Conservation (phyloP, 345 rosid genomes). For the Pistacia vera region DNA sequence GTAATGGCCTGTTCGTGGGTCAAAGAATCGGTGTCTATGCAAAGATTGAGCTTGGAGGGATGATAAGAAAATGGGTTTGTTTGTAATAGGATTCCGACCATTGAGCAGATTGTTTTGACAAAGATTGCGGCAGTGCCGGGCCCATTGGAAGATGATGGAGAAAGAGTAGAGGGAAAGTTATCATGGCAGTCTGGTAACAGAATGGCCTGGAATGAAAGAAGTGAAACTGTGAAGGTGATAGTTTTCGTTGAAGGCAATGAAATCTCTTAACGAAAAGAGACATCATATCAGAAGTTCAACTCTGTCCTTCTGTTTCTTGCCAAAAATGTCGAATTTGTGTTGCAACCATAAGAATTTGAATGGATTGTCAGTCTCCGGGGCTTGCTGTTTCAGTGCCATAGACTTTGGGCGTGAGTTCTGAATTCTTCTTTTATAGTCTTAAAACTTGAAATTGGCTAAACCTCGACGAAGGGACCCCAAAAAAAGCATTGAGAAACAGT, state of each 20-base stretch:
- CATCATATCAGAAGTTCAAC: slow-evolving; percentile 28
- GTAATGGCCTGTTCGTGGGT: slow-evolving; percentile 77
- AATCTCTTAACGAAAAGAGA: slow-evolving; percentile 29
- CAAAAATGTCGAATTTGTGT: too few species aligned
- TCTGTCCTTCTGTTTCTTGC: too few species aligned
- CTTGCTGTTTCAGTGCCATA: too few species aligned
- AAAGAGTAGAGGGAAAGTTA: neutral
- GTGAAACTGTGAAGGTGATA: neutral
- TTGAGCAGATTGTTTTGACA: slow-evolving; percentile 52
- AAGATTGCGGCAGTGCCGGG: slow-evolving; percentile 44
- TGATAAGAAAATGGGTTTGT: slow-evolving; percentile 26
- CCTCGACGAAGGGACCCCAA: too few species aligned
- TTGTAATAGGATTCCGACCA: slow-evolving; percentile 58
- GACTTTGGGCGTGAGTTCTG: too few species aligned
- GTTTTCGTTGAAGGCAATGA: slow-evolving; percentile 30
- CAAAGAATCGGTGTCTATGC: slow-evolving; percentile 46
- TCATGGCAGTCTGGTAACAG: slow-evolving; percentile 19
- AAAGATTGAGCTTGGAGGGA: slow-evolving; percentile 48
- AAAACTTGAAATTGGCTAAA: too few species aligned
- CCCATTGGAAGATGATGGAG: slow-evolving; percentile 8
- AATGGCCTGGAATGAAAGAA: slow-evolving; percentile 23
- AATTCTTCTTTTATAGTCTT: too few species aligned
- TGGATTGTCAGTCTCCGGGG: too few species aligned
- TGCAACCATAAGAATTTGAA: too few species aligned
- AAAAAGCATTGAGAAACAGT: too few species aligned